phyloP scores from a whole-genome alignment of 2,329 filamentous ascomycete species.

The Colletotrichum chrysophilum region DNA sequence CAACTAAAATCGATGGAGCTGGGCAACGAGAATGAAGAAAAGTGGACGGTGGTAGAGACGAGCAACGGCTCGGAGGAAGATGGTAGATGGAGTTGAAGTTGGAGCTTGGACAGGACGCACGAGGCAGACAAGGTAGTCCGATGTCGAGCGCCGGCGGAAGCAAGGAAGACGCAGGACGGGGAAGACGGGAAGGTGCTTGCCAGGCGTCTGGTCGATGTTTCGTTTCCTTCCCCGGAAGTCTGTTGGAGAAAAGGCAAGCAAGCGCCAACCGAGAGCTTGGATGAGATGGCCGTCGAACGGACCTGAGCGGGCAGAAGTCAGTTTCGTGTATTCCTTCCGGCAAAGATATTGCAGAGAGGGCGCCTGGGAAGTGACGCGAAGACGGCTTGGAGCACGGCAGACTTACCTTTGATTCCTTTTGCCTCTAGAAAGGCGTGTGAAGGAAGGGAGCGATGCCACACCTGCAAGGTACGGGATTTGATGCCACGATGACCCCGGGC shows the following conservation, averaged over 20 bases:
- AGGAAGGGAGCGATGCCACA: neutral
- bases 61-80: neutral
- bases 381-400: neutral
- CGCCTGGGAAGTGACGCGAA: neutral
- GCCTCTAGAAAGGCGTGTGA: neutral
- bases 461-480: neutral
- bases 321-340: neutral
- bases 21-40: neutral
- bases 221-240: slow-evolving; percentile 7
- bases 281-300: neutral
- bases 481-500: neutral
- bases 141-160: neutral
- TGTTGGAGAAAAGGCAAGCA: neutral
- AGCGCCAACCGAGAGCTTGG: neutral
- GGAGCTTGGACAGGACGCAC: neutral
- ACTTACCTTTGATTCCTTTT: neutral
- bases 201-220: slow-evolving; percentile 1
- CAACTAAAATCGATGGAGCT: neutral
- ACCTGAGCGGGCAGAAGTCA: neutral
- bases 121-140: neutral
- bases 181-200: slow-evolving; percentile 9
- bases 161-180: slow-evolving; percentile 2
- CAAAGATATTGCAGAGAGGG: neutral
- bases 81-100: neutral
- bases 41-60: neutral